Percentiles rank a stretch among this genome's conserved stretches.
phyloP scores from a whole-genome alignment of 108 stramenopile species.

The Chaetoceros tenuissimus region DNA sequence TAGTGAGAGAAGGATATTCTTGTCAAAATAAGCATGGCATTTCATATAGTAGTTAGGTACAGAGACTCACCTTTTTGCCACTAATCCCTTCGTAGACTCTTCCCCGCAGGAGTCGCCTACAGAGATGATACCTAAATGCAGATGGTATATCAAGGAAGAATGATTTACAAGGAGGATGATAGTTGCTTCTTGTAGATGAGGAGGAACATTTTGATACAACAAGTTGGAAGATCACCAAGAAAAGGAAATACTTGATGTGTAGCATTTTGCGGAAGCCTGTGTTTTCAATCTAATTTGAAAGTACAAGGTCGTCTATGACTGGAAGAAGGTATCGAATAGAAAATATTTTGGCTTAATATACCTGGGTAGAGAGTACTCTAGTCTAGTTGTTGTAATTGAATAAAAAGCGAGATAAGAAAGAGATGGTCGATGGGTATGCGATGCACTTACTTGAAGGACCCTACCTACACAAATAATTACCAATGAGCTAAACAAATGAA shows the following conservation, averaged over 20 bases:
- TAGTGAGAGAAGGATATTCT: not conserved
- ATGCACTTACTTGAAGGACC: no score
- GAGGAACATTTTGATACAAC: not conserved
- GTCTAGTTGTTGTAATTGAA: no score
- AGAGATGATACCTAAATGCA: constrained; percentile 30
- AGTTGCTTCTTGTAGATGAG: not conserved
- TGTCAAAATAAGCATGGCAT: constrained; percentile 1
- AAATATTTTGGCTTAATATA: no score
- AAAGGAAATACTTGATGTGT: no score
- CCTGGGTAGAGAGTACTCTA: no score
- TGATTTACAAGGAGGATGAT: constrained; percentile 5
- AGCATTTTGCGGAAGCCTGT: not conserved
- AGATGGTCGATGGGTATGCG: no score
- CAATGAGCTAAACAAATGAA: no score
- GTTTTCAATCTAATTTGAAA: not conserved
- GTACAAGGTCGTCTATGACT: not conserved
- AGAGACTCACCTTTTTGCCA: constrained; percentile 16
- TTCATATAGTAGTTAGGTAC: not conserved
- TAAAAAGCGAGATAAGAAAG: no score
- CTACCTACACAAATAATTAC: no score
- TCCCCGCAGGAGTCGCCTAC: constrained; percentile 31
- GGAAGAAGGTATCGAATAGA: no score
- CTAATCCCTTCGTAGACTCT: constrained; percentile 38
- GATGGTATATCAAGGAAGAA: constrained; percentile 24
- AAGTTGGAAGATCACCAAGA: not conserved